Conservation (phyloP, 495 filamentous ascomycete genomes). For the Neurospora sp. region DNA sequence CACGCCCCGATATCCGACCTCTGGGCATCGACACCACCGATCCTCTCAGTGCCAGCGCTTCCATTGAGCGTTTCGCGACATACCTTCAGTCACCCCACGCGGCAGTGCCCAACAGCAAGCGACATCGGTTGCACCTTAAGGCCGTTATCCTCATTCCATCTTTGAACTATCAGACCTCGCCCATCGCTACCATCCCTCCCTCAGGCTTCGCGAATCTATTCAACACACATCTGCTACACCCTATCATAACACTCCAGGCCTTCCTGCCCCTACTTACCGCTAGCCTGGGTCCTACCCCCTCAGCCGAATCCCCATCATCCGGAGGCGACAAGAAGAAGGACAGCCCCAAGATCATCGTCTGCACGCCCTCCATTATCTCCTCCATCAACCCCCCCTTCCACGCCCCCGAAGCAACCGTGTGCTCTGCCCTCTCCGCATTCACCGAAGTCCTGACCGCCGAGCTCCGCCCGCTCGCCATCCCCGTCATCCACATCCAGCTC, state of each 20-base stretch:
- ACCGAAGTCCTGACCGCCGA: slow-evolving; percentile 66
- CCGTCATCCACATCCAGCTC: slow-evolving; percentile 74
- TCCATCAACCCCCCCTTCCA: slow-evolving; percentile 77
- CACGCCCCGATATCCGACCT: slow-evolving; percentile 68
- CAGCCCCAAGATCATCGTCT: slow-evolving; percentile 57
- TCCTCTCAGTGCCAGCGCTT: slow-evolving; percentile 39
- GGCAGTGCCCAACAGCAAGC: slow-evolving; percentile 59
- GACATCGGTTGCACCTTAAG: slow-evolving; percentile 62
- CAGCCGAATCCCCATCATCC: neutral
- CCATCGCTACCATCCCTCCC: slow-evolving; percentile 72
- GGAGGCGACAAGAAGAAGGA: neutral
- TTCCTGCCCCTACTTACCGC: slow-evolving; percentile 73
- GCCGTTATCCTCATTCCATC: slow-evolving; percentile 71
- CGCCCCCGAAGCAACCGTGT: slow-evolving; percentile 67
- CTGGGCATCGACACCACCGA: slow-evolving; percentile 76
- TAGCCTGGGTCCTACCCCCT: slow-evolving; percentile 26
- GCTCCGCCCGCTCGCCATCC: slow-evolving; percentile 57
- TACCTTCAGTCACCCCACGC: slow-evolving; percentile 62
- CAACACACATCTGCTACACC: slow-evolving; percentile 86
- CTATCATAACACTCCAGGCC: slow-evolving; percentile 73
- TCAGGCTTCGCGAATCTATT: slow-evolving; percentile 79
- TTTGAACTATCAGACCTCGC: slow-evolving; percentile 59
- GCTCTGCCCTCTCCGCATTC: slow-evolving; percentile 71
- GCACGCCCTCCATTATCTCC: slow-evolving; percentile 76
- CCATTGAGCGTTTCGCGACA: slow-evolving; percentile 54